Evolutionary conservation across 495 filamentous ascomycete genomes (phyloP).

Genomic region (Trichoderma orchidacearum): DNA sequence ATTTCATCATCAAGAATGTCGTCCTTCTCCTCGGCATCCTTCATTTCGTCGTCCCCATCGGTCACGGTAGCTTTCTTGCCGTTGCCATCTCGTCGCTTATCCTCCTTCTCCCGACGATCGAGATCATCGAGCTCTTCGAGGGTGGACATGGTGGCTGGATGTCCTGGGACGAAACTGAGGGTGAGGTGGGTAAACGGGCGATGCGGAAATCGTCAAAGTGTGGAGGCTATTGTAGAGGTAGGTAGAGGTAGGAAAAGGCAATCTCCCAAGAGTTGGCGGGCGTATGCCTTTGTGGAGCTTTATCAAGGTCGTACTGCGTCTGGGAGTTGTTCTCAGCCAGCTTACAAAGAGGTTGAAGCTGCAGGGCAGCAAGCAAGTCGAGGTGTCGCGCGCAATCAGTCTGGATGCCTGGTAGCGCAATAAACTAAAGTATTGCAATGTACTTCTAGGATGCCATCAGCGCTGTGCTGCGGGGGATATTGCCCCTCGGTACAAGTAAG

Average conservation of each 20-base stretch:
- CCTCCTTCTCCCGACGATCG: constrained; percentile 43
- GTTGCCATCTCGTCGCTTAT: constrained; percentile 59
- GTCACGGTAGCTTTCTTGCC: constrained; percentile 55
- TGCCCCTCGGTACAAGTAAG: not conserved
- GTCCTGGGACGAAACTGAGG: not conserved
- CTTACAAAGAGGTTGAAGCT: not conserved
- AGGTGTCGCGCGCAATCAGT: constrained; percentile 1
- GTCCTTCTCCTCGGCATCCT: constrained; percentile 62
- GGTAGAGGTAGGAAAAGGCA: not conserved
- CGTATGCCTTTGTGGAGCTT: not conserved
- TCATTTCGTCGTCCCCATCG: constrained; percentile 80
- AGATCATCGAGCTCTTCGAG: constrained; percentile 30
- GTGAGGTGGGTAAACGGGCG: not conserved
- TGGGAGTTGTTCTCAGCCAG: not conserved
- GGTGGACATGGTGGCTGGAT: constrained; percentile 17
- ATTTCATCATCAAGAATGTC: constrained; percentile 85
- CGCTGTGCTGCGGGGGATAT: not conserved
- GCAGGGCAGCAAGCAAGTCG: not conserved
- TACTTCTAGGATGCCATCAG: not conserved
- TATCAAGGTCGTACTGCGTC: not conserved
- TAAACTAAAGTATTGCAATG: not conserved
- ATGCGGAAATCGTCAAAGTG: too few species aligned
- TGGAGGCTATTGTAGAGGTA: too few species aligned
- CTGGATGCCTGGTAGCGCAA: not conserved
- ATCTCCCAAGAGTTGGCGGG: not conserved